These are phyloP conservation scores for Tieghemiomyces parasiticus DNA, from an alignment of 192 early-diverging fungal genomes.

Conservation along the genomic window DNA sequence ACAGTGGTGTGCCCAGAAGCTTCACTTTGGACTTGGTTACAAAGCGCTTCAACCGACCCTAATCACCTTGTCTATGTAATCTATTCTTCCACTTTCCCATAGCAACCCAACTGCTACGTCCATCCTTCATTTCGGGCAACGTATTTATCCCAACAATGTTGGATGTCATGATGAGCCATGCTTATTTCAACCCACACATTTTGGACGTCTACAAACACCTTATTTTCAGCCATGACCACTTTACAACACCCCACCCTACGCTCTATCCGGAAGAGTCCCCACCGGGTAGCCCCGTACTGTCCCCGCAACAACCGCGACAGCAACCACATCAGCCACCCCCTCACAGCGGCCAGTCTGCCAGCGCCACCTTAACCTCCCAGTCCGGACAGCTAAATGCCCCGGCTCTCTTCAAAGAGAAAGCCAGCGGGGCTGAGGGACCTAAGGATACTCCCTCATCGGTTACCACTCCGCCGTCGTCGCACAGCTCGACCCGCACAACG, in stretches of 20 bases:
- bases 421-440: slow-evolving; percentile 11
- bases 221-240: slow-evolving; percentile 22
- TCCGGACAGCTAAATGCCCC: neutral
- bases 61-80: too few relatives aligned
- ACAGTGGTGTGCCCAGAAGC: too few relatives aligned
- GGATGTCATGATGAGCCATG: slow-evolving; percentile 26
- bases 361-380: neutral
- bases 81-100: too few relatives aligned
- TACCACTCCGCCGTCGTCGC: too few relatives aligned
- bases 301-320: too few relatives aligned
- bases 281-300: too few relatives aligned
- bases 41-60: too few relatives aligned
- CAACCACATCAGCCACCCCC: neutral
- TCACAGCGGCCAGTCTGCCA: neutral
- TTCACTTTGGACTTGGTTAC: too few relatives aligned
- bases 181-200: slow-evolving; percentile 31
- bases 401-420: slow-evolving; percentile 1
- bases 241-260: neutral
- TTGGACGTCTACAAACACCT: slow-evolving; percentile 24
- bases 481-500: too few relatives aligned
- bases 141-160: slow-evolving; percentile 26
- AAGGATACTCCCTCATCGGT: too few relatives aligned
- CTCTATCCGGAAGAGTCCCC: too few relatives aligned
- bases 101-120: slow-evolving; percentile 14
- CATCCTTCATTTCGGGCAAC: slow-evolving; percentile 29